phyloP scores from a whole-genome alignment of 208 protist genomes.

The Crithidia mellificae region DNA sequence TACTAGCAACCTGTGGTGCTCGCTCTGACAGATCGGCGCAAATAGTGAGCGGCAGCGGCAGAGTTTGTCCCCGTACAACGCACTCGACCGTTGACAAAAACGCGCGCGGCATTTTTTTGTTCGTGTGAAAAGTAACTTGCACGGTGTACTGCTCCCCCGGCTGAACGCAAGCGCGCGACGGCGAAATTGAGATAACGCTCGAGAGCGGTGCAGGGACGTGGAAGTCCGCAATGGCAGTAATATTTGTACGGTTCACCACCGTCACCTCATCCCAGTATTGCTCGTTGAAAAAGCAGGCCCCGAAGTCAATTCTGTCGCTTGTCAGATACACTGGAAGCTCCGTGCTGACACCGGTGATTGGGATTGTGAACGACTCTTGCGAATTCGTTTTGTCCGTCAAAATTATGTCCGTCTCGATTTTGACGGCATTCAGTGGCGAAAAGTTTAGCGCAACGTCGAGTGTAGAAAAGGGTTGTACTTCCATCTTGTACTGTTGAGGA shows the following conservation, averaged over 20 bases:
- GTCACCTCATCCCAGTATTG: slow-evolving; percentile 72
- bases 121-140: slow-evolving; percentile 38
- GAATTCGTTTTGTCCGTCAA: slow-evolving; percentile 50
- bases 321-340: slow-evolving; percentile 77
- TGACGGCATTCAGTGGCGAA: slow-evolving; percentile 40
- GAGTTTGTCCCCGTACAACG: slow-evolving; percentile 29
- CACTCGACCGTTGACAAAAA: slow-evolving; percentile 29
- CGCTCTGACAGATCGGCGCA: slow-evolving; percentile 16
- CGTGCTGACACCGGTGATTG: slow-evolving; percentile 47
- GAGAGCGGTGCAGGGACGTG: slow-evolving; percentile 10
- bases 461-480: slow-evolving; percentile 50
- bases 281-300: slow-evolving; percentile 76
- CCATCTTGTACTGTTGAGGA: slow-evolving; percentile 49
- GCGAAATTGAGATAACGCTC: slow-evolving; percentile 30
- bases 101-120: slow-evolving; percentile 17
- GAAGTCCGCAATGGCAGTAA: slow-evolving; percentile 40
- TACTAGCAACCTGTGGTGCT: slow-evolving; percentile 12
- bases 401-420: slow-evolving; percentile 47
- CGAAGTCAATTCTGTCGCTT: slow-evolving; percentile 58
- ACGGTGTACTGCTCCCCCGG: slow-evolving; percentile 47
- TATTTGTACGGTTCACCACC: slow-evolving; percentile 65
- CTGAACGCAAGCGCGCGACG: slow-evolving; percentile 48
- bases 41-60: slow-evolving; percentile 22
- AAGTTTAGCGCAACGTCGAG: slow-evolving; percentile 51
- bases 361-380: slow-evolving; percentile 26